Percentiles rank a stretch among this genome's conserved stretches.
These are phyloP conservation scores for Porphyrellus cyaneotinctus DNA, from an alignment of 768 basidiomycete species.

Conservation along the genomic window DNA sequence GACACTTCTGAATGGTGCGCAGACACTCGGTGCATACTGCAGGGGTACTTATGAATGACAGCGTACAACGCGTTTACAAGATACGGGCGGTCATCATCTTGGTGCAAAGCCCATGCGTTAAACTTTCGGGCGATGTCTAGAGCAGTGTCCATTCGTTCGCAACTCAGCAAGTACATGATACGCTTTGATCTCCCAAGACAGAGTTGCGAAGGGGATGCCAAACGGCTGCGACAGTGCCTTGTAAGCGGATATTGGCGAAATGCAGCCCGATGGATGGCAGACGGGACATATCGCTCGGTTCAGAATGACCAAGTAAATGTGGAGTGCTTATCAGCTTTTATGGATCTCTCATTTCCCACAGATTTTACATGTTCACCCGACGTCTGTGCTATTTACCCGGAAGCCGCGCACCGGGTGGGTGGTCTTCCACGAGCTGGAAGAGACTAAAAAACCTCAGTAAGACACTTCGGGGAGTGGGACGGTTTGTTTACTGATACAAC, in stretches of 20 bases:
- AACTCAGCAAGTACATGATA: slow-evolving; percentile 91
- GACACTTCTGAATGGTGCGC: slow-evolving; percentile 82
- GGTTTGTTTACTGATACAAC: slow-evolving; percentile 10
- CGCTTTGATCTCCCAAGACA: slow-evolving; percentile 78
- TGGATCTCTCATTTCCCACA: slow-evolving; percentile 29
- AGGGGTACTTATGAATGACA: slow-evolving; percentile 31
- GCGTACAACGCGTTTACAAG: slow-evolving; percentile 91
- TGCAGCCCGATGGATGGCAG: slow-evolving; percentile 84
- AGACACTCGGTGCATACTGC: background rate
- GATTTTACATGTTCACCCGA: slow-evolving; percentile 89
- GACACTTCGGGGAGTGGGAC: slow-evolving; percentile 22
- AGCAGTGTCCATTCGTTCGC: slow-evolving; percentile 91
- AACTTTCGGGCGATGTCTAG: slow-evolving; percentile 94
- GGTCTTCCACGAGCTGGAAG: slow-evolving; percentile 92
- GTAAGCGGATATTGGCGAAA: slow-evolving; percentile 94
- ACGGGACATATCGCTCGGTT: slow-evolving; percentile 90
- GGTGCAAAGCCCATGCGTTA: slow-evolving; percentile 90
- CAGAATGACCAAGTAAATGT: slow-evolving; percentile 72
- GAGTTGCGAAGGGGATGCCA: slow-evolving; percentile 88
- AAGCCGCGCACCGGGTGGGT: slow-evolving; percentile 92
- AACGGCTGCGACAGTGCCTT: slow-evolving; percentile 79
- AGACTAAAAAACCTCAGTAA: slow-evolving; percentile 91
- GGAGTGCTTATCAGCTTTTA: background rate
- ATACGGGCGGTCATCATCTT: slow-evolving; percentile 79
- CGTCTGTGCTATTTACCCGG: slow-evolving; percentile 89